phyloP scores from a whole-genome alignment of 768 basidiomycete species.

The Kwoniella sp. region DNA sequence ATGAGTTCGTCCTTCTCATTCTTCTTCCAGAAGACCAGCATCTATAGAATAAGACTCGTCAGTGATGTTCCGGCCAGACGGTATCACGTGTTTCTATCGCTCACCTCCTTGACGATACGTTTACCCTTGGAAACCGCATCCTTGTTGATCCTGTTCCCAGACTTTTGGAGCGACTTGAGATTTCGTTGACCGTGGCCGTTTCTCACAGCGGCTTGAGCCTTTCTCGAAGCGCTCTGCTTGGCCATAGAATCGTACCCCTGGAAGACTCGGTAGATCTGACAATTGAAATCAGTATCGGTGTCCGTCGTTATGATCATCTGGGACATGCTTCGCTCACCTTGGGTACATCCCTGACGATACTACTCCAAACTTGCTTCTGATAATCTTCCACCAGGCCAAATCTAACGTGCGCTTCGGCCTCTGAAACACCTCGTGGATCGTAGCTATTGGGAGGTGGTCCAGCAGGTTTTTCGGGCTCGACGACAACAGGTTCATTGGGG shows the following conservation, averaged over 20 bases:
- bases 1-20: conserved; percentile 97
- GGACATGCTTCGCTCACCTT: conserved; percentile 29
- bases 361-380: conserved; percentile 40
- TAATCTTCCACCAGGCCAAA: conserved; percentile 42
- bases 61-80: not conserved
- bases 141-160: conserved; percentile 37
- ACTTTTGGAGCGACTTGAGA: conserved; percentile 34
- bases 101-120: conserved; percentile 47
- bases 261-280: conserved; percentile 43
- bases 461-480: conserved; percentile 16
- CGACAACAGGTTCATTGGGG: conserved; percentile 1
- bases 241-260: conserved; percentile 38
- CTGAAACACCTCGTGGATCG: conserved; percentile 41
- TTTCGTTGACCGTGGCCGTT: conserved; percentile 35
- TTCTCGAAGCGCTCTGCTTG: conserved; percentile 28
- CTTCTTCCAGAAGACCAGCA: conserved; percentile 96
- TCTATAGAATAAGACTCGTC: conserved; percentile 59
- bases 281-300: not conserved
- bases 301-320: not conserved
- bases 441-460: conserved; percentile 27
- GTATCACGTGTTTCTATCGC: not conserved
- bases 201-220: conserved; percentile 34
- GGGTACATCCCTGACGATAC: conserved; percentile 44
- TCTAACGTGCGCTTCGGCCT: conserved; percentile 37
- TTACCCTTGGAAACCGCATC: conserved; percentile 42